phyloP scores from a whole-genome alignment of 2,329 filamentous ascomycete species.

The Parastagonospora nodorum region DNA sequence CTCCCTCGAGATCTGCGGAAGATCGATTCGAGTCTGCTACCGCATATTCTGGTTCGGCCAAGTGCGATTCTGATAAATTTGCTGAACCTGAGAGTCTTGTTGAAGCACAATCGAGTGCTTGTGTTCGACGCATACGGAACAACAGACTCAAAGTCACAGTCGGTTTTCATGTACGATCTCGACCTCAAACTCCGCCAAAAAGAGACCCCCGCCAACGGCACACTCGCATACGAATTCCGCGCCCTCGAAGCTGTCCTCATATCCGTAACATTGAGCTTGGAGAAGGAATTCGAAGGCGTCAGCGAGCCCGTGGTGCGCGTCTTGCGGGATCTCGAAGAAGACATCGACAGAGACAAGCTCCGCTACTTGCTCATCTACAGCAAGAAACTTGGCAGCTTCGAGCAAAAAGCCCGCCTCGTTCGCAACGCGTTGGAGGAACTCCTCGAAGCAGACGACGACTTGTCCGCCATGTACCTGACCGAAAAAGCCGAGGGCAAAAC shows the following conservation, averaged over 20 bases:
- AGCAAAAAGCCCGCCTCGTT: constrained; percentile 93
- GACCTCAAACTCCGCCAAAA: constrained; percentile 91
- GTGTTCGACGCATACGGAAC: constrained; percentile 97
- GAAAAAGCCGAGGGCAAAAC: constrained; percentile 79
- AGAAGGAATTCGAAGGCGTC: constrained; percentile 93
- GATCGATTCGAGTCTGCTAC: constrained; percentile 94
- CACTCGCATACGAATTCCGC: constrained; percentile 91
- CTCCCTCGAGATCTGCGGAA: constrained; percentile 94
- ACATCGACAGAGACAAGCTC: constrained; percentile 94
- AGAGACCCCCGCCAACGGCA: constrained; percentile 54
- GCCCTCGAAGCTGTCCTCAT: constrained; percentile 94
- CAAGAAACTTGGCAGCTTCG: constrained; percentile 94
- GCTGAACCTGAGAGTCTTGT: constrained; percentile 92
- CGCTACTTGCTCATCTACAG: constrained; percentile 89
- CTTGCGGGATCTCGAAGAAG: constrained; percentile 88
- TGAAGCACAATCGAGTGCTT: constrained; percentile 91
- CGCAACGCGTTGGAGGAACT: constrained; percentile 94
- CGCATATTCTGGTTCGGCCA: constrained; percentile 91
- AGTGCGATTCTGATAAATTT: constrained; percentile 94
- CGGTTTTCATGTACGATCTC: constrained; percentile 95
- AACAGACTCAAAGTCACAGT: constrained; percentile 92
- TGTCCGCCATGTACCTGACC: constrained; percentile 92
- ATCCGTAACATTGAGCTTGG: constrained; percentile 87
- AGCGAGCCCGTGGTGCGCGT: constrained; percentile 90
- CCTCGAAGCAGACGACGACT: constrained; percentile 92